Base-by-base conservation (phyloP, 169 alveolate genomes). In the Perkinsus olseni region DNA sequence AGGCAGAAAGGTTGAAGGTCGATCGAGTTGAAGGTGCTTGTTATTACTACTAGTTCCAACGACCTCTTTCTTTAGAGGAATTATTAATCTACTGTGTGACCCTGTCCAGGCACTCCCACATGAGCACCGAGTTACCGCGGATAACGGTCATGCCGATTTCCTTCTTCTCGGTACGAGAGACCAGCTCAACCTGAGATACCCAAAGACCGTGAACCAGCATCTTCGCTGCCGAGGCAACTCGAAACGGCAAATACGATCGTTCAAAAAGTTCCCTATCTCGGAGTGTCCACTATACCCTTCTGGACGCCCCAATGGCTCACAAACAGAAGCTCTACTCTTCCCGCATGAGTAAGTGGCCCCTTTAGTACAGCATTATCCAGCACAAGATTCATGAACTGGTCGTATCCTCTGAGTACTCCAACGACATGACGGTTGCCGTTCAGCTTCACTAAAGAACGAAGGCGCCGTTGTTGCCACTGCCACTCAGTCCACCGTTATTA, bases 31-130 rank as follows among this genome's bases (percentile, higher is more conserved):
- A n/a, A n/a, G n/a, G n/a, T n/a, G n/a, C n/a, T n/a, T n/a, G n/a
- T n/a, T n/a, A n/a, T n/a, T n/a, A n/a, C n/a, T 6, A 17, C 62
- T 6, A 45, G 24, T 10, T 45, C 62, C 62, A 45, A 45, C 17
- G 62, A 45, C 62, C 1, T 62, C 82, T 6, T 28, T 1, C 34
- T 6, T 24, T 24, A 6, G 82, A 62, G 82, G 82, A 24, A n/a
- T n/a, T n/a, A n/a, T 13, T 24, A 62, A 3, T 13, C 82, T 62
- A 62, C 82, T 62, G 82, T 28, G 34, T 94, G 51, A 99, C 99
- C 95, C 98, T 98, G 96, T 99, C 99, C 48, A 99, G 96, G 97
- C 99, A 98, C 94, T 99, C 99, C 99, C 99, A 99, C 97, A 97
- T 97, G 91, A 98, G 95, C 51, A 99, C 97, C 91, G 99, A 97